phyloP scores from a whole-genome alignment of 2,329 filamentous ascomycete species.

The Fusarium lateritium region DNA sequence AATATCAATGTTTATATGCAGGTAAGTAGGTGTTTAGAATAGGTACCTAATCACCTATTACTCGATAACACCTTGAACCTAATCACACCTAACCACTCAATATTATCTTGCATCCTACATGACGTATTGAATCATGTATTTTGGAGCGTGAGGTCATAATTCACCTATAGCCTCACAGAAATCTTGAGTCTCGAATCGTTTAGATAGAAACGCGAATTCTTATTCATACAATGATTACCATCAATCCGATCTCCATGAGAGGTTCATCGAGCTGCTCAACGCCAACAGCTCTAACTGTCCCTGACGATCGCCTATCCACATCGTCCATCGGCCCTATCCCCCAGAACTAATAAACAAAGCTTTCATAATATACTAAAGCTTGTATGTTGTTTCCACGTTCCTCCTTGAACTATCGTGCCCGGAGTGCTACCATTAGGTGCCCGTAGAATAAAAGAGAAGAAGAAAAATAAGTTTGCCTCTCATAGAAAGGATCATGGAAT shows the following conservation, averaged over 20 bases:
- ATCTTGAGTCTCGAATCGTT: not conserved
- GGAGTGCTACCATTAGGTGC: not conserved
- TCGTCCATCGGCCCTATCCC: constrained; percentile 4
- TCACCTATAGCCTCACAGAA: not conserved
- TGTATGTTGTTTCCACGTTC: constrained; percentile 39
- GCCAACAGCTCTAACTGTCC: constrained; percentile 17
- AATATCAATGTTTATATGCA: not conserved
- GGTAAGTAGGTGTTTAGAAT: too few species aligned
- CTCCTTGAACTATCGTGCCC: constrained; percentile 8
- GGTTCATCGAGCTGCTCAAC: constrained; percentile 20
- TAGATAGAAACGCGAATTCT: constrained; percentile 41
- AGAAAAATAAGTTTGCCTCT: constrained; percentile 32
- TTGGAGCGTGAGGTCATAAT: not conserved
- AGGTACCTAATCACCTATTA: too few species aligned
- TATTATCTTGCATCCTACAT: too few species aligned
- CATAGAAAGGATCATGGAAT: constrained; percentile 40
- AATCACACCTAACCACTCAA: too few species aligned
- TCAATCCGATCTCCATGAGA: constrained; percentile 41
- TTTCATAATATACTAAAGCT: constrained; percentile 33
- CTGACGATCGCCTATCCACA: constrained; percentile 20
- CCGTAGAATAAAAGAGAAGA: constrained; percentile 23
- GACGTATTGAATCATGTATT: not conserved
- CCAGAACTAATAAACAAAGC: constrained; percentile 33
- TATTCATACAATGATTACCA: constrained; percentile 50
- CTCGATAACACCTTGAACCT: too few species aligned